Base-by-base conservation (phyloP, 495 filamentous ascomycete species). In the Parathielavia hyrcaniae region DNA sequence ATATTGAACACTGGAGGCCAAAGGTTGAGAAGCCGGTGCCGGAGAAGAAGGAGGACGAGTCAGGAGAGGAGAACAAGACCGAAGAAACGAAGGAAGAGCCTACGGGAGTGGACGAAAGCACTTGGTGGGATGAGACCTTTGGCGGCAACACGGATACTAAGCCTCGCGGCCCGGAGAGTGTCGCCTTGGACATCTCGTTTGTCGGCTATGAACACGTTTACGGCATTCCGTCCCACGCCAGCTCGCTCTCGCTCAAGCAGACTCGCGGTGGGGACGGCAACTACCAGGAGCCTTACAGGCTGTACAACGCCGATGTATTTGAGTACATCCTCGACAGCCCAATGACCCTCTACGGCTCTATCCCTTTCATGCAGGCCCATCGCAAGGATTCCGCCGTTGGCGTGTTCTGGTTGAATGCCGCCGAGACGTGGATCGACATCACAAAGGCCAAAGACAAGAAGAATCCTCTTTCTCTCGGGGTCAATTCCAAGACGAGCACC, bases 391-490 rank as follows among this genome's bases (percentile, higher is more conserved):
- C 92, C 1, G 93, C 90, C 9, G 91, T 97, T 50, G 95, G 90
- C 53, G 87, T 98, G n/a, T 96, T 98, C 73, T 98, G 93, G 93
- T 80, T 98, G 50, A 97, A 97, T 69, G 89, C 90, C 43, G 93
- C 93, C 4, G 93, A 98, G 72, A 97, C 91, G 4, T 98, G 93
- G 93, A 75, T 98, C 52, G 93, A 98, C 71, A 86, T 98, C 60
- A 82, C 86, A 65, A 97, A 97, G 72, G 69, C 77, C n/a, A 89
- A 86, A 64, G 78, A 80, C 34, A 79, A 83, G 32, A 79, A 76
- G 58, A 97, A 95, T 63, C 89, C 89, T 1, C 77, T 95, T 30
- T 78, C 84, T 32, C 78, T 97, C 48, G 88, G 90, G 12, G 76
- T 81, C 53, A 77, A 78, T 46, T 74, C 80, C 14, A 88, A 83